phyloP scores from a whole-genome alignment of 768 basidiomycete species.

The Cystofilobasidium capitatum region DNA sequence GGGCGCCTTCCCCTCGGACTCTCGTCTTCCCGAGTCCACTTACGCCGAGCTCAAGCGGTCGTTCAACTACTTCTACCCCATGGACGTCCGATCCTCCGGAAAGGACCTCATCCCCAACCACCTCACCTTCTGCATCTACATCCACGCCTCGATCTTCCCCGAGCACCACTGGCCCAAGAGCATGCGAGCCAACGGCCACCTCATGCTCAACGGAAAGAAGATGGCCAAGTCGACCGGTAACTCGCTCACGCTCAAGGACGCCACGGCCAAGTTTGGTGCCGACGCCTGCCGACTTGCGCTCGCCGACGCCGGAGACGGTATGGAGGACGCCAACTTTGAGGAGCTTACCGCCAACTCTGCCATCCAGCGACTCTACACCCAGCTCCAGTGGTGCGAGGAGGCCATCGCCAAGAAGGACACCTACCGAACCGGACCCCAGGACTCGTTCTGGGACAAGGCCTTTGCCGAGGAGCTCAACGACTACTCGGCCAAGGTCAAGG shows the following conservation, averaged over 20 bases:
- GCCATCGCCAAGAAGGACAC: constrained; percentile 61
- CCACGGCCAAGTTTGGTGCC: constrained; percentile 89
- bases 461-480: constrained; percentile 88
- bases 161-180: constrained; percentile 82
- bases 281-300: constrained; percentile 84
- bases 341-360: constrained; percentile 96
- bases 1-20: constrained; percentile 48
- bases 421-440: constrained; percentile 60
- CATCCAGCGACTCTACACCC: constrained; percentile 81
- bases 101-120: constrained; percentile 96
- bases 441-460: constrained; percentile 71
- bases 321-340: constrained; percentile 69
- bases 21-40: constrained; percentile 63
- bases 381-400: constrained; percentile 91
- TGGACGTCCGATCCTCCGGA: constrained; percentile 94
- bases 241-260: constrained; percentile 77
- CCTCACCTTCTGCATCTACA: constrained; percentile 85
- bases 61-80: constrained; percentile 94
- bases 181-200: constrained; percentile 90
- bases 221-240: constrained; percentile 98
- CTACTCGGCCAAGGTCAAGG: constrained; percentile 69
- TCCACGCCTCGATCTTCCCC: constrained; percentile 85
- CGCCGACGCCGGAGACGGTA: constrained; percentile 93
- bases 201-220: constrained; percentile 96
- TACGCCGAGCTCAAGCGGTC: constrained; percentile 77